Evolutionary conservation across 139 green algal species (phyloP).

Genomic region (Spirogloea muscicola): DNA sequence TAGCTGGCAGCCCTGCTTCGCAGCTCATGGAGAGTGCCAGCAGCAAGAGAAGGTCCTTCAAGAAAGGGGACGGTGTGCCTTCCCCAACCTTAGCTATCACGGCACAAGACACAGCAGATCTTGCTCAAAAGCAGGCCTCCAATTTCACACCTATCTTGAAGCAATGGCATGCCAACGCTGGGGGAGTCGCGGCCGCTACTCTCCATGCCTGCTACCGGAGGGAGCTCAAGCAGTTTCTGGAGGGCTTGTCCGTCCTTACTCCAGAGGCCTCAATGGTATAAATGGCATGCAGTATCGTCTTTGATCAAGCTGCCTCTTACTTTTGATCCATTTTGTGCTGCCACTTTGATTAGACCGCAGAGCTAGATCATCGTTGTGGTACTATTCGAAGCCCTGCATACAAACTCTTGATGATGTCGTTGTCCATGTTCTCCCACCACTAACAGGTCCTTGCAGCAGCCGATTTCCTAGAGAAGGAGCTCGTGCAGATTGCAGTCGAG

Average conservation of each 20-base stretch:
- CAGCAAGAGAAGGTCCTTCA: too few species aligned
- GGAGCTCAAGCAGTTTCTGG: conserved; percentile 21
- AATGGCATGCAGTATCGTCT: too few species aligned
- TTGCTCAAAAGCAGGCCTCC: neutral
- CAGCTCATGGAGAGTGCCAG: too few species aligned
- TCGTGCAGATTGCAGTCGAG: conserved; percentile 32
- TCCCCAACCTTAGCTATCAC: neutral
- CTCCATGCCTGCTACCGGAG: conserved; percentile 11
- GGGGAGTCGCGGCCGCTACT: neutral
- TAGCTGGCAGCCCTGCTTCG: too few species aligned
- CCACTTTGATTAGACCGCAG: too few species aligned
- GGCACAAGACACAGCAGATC: neutral
- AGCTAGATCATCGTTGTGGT: too few species aligned
- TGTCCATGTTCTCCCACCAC: too few species aligned
- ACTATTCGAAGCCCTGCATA: too few species aligned
- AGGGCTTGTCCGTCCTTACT: neutral
- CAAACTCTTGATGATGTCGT: too few species aligned
- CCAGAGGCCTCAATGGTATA: too few species aligned
- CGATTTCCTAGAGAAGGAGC: conserved; percentile 32
- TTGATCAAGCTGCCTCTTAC: too few species aligned
- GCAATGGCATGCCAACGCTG: conserved; percentile 13
- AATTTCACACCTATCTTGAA: neutral
- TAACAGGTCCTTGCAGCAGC: conserved; percentile 13
- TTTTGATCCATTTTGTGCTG: too few species aligned
- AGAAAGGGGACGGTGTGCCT: neutral